Evolutionary conservation across 192 early-diverging fungal genomes (phyloP).

Genomic region (Tieghemiomyces parasiticus): DNA sequence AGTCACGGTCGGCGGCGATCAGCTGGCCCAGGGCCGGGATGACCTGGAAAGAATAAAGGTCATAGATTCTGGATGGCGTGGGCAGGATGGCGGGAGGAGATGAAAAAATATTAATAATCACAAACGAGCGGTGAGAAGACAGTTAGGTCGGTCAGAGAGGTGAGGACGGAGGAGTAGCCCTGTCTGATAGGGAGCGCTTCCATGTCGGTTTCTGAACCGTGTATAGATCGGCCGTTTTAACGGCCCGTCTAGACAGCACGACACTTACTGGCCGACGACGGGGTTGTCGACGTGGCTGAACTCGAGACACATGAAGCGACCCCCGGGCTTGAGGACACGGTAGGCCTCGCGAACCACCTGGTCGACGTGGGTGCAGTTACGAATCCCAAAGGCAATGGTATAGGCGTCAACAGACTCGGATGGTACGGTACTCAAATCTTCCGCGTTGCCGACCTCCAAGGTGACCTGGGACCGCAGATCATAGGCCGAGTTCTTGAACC

Average conservation of each 20-base stretch:
- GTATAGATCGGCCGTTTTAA: too few species aligned
- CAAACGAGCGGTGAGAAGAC: too few species aligned
- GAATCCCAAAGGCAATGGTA: constrained; percentile 96
- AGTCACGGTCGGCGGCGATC: constrained; percentile 75
- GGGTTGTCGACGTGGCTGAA: constrained; percentile 85
- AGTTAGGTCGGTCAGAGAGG: too few species aligned
- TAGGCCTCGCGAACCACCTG: constrained; percentile 77
- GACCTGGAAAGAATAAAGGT: constrained; percentile 85
- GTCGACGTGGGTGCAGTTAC: constrained; percentile 92
- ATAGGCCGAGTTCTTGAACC: constrained; percentile 37
- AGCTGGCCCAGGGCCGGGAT: constrained; percentile 79
- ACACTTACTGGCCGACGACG: constrained; percentile 51
- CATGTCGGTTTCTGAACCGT: too few species aligned
- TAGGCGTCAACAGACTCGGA: constrained; percentile 78
- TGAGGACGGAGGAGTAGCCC: too few species aligned
- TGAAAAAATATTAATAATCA: too few species aligned
- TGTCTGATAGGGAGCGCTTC: too few species aligned
- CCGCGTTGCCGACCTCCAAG: constrained; percentile 82
- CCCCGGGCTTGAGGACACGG: constrained; percentile 89
- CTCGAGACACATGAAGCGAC: constrained; percentile 91
- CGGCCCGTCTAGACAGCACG: too few species aligned
- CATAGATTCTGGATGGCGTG: constrained; percentile 82
- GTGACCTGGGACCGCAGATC: constrained; percentile 30
- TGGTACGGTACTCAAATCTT: constrained; percentile 56
- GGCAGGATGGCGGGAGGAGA: too few species aligned